Evolutionary conservation across 768 basidiomycete species (phyloP).

Genomic region (Cystoderma amianthinum): DNA sequence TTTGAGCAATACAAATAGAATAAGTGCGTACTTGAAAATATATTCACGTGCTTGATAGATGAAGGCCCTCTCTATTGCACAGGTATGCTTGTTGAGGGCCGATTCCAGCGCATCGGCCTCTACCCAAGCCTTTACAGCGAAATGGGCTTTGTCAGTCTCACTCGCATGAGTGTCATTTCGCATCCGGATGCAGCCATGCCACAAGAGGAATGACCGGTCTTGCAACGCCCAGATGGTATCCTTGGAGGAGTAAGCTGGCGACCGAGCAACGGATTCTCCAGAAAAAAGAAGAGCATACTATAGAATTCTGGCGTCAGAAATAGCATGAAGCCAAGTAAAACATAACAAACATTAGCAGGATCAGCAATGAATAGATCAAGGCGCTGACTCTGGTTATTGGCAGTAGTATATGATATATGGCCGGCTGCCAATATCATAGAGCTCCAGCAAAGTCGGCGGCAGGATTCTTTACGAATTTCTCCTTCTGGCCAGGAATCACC

Average conservation of each 20-base stretch:
- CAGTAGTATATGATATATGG: constrained; percentile 52
- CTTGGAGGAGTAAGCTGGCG: constrained; percentile 36
- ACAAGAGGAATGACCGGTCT: constrained; percentile 61
- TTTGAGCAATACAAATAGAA: not conserved
- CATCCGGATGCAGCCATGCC: constrained; percentile 67
- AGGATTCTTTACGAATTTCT: constrained; percentile 66
- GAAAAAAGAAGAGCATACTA: constrained; percentile 73
- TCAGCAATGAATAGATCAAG: constrained; percentile 53
- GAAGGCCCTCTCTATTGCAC: constrained; percentile 59
- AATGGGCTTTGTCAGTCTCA: constrained; percentile 50
- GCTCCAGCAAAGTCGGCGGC: constrained; percentile 71
- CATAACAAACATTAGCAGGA: constrained; percentile 53
- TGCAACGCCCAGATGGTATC: constrained; percentile 74
- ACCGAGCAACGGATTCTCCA: constrained; percentile 50
- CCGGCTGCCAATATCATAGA: constrained; percentile 57
- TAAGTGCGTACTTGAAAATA: constrained; percentile 60
- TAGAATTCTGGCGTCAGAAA: not conserved
- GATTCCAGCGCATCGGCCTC: constrained; percentile 63
- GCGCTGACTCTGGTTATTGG: constrained; percentile 22
- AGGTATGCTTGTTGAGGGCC: constrained; percentile 57
- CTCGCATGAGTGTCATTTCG: constrained; percentile 31
- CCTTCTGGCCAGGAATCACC: constrained; percentile 45
- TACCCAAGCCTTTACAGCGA: constrained; percentile 62
- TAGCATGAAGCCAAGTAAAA: constrained; percentile 1
- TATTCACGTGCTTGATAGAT: constrained; percentile 68